Conservation (phyloP, 2,329 filamentous ascomycete genomes). For the Fusarium kyushuense region DNA sequence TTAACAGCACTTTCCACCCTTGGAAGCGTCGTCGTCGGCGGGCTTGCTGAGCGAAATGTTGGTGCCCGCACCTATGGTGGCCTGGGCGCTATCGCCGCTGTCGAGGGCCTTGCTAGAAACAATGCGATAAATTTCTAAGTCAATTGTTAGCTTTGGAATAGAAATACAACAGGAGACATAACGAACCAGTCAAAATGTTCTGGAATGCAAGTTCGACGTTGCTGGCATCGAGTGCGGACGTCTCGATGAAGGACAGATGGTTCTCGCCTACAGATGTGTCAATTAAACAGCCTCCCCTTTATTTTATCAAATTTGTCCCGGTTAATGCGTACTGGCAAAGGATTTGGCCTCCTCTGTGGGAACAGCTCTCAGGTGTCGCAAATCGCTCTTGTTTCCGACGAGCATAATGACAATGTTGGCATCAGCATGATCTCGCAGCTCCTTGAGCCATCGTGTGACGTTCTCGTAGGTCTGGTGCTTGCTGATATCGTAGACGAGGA, state of each 20-base stretch:
- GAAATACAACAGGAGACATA: constrained; percentile 6
- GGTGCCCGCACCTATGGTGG: constrained; percentile 81
- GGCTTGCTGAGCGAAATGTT: constrained; percentile 91
- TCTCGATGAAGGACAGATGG: constrained; percentile 99
- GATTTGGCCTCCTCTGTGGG: constrained; percentile 98
- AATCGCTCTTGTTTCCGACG: constrained; percentile 99
- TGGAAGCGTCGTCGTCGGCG: constrained; percentile 78
- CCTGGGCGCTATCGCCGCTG: constrained; percentile 83
- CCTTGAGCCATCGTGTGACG: constrained; percentile 98
- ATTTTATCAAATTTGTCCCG: constrained; percentile 3
- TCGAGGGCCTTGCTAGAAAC: constrained; percentile 98
- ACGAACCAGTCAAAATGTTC: constrained; percentile 96
- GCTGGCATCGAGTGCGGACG: constrained; percentile 96
- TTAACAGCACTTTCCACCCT: constrained; percentile 87
- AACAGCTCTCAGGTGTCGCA: constrained; percentile 96
- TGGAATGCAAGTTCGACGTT: constrained; percentile 99
- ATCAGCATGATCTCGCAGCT: constrained; percentile 96
- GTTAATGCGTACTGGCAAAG: constrained; percentile 82
- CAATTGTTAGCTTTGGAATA: constrained; percentile 23
- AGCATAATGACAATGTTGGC: constrained; percentile 99
- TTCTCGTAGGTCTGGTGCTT: constrained; percentile 99
- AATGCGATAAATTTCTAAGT: constrained; percentile 96
- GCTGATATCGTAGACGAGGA: constrained; percentile 99
- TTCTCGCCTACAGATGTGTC: constrained; percentile 78
- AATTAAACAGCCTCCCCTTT: constrained; percentile 25